Evolutionary conservation across 176 grass and related monocot species (phyloP).

Genomic region (Tillandsia leiboldiana): DNA sequence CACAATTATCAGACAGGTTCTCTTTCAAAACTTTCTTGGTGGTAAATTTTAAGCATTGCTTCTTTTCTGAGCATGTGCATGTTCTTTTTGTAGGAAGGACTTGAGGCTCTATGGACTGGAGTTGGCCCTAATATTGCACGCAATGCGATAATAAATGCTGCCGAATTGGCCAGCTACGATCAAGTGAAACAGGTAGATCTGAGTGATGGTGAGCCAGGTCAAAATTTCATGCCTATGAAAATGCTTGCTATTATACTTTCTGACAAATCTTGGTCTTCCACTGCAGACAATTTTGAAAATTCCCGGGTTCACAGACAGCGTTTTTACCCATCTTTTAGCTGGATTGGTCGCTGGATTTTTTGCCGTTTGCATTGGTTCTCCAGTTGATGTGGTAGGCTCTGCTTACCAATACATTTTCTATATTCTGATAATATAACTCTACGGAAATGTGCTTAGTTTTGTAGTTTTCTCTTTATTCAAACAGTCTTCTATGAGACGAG

Average conservation of each 20-base stretch:
- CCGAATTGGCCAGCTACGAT: slow-evolving; percentile 87
- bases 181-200: slow-evolving; percentile 68
- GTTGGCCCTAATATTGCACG: slow-evolving; percentile 89
- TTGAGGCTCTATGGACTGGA: slow-evolving; percentile 78
- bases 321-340: slow-evolving; percentile 92
- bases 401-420: not conserved
- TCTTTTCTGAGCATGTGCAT: slow-evolving; percentile 9
- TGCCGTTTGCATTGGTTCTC: slow-evolving; percentile 92
- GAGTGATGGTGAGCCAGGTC: not conserved
- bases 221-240: not conserved
- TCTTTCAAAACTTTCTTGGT: not conserved
- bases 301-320: slow-evolving; percentile 83
- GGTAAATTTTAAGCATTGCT: slow-evolving; percentile 19
- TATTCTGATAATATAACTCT: not conserved
- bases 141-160: slow-evolving; percentile 88
- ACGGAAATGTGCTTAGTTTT: not conserved
- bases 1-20: slow-evolving; percentile 77
- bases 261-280: slow-evolving; percentile 32
- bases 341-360: slow-evolving; percentile 81
- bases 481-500: no score
- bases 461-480: not conserved
- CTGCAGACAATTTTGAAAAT: slow-evolving; percentile 72
- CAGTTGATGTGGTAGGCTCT: slow-evolving; percentile 68
- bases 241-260: not conserved
- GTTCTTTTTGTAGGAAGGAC: slow-evolving; percentile 59